Evolutionary conservation across 345 rosid species (phyloP), one percentile per base, ranked within the genome.

Genomic region (Punica granatum): DNA sequence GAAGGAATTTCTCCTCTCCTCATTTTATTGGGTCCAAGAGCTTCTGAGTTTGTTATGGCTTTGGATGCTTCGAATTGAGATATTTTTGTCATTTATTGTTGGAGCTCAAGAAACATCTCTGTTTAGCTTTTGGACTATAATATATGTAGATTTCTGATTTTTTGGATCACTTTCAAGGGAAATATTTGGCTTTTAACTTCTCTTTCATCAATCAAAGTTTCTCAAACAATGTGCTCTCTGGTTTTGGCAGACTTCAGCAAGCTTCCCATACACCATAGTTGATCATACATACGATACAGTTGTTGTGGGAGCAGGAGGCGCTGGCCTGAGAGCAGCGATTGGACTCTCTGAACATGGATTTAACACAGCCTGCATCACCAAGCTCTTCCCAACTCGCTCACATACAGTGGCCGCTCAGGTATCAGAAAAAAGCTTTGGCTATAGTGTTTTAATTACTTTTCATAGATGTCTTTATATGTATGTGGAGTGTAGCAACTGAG

Each of bases 401-500:
- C 99, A 95, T 69, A 95, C 98, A 0, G 99, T 95, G 70, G 99
- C 99, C 2, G 99, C 99, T 66, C 99, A 95, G 96, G 99, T 89
- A 71, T 14, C 49, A 15, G 39, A 33, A 41, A 39, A 12, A 53
- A 16, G 15, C 53, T 33, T 8, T 33, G 28, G 1, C 16, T 19
- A 33, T 15, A 28, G 26, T 35, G 16, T 51, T 32, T 51, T 33
- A 18, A 25, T 25, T 51, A 31, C n/a, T 43, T 53, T 8, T 69
- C 44, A 8, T 34, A 34, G 28, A 30, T 15, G 48, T n/a, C n/a
- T n/a, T n/a, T n/a, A n/a, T n/a, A 5, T 51, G 30, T 8, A 51
- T 21, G 18, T 19, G 8, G 31, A 32, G 25, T 0, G 9, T 1
- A 26, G 32, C 13, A 25, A n/a, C n/a, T n/a, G n/a, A 26, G 41